Evolutionary conservation across 2,329 filamentous ascomycete genomes (phyloP), one percentile per base, ranked within the genome.

Genomic region (Aspergillus arachidicola): DNA sequence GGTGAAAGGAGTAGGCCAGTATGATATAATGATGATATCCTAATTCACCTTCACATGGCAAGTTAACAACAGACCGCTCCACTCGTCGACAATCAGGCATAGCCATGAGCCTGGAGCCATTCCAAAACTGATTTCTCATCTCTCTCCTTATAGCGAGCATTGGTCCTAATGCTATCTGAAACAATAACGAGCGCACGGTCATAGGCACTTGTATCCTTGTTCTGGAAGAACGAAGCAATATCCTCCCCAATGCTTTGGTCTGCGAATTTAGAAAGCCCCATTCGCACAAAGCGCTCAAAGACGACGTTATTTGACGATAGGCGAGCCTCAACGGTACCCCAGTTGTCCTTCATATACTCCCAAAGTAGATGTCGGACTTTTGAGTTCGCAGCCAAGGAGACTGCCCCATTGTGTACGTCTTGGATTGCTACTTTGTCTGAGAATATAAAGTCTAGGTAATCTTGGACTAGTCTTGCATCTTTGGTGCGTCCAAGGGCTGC

Each of bases 151-250:
- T 97, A 99, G 46, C 87, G 87, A 5, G 93, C 93, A 72, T 94
- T 90, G 12, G 91, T 92, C 48, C 89, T 87, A 68, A 98, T 92
- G 66, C 90, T 93, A 76, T 98, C 95, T 76, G 89, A 89, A 66
- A 94, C 90, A 68, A 96, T 92, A 68, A 90, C 89, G 58, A 99
- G 80, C 4, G 92, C 94, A 60, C 95, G 89, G 76, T 96, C 91
- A 78, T 94, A 98, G 56, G 89, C 91, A 72, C 88, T 88, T 21
- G 91, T 94, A 73, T 98, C 92, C 83, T 94, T 96, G 72, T 86
- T 86, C 71, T 86, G 84, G 83, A 98, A 99, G 84, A 99, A 99
- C 3, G 80, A 77, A 57, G 89, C 84, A 71, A 99, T 95, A 59
- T 97, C 93, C 67, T 88, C 84, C 66, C 92, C 86, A 19, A 87